Conservation (phyloP, 1,284 basidiomycete genomes). For the Apiotrichum sp. region DNA sequence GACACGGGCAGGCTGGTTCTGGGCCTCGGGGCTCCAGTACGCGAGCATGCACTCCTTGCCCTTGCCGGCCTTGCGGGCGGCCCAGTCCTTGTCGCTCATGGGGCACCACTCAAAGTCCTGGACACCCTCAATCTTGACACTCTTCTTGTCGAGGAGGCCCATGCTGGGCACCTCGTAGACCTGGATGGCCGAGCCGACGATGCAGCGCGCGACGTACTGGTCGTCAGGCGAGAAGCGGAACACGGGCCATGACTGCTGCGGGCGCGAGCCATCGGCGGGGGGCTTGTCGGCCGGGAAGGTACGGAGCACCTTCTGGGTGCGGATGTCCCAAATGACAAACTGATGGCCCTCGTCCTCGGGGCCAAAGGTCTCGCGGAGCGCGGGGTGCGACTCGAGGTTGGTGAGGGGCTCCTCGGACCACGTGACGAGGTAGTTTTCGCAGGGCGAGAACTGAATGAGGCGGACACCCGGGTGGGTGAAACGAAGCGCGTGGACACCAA, state of each 20-base stretch:
- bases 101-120: conserved; percentile 99
- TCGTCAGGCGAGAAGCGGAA: conserved; percentile 99
- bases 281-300: conserved; percentile 67
- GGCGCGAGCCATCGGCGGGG: conserved; percentile 37
- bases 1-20: conserved; percentile 94
- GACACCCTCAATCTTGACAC: conserved; percentile 95
- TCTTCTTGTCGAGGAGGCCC: conserved; percentile 94
- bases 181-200: conserved; percentile 86
- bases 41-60: conserved; percentile 82
- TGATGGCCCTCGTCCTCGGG: conserved; percentile 95
- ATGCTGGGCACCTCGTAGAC: conserved; percentile 93
- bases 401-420: conserved; percentile 96
- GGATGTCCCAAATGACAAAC: conserved; percentile 96
- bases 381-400: conserved; percentile 67
- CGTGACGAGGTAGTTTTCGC: conserved; percentile 94
- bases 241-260: conserved; percentile 67
- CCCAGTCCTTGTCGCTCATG: conserved; percentile 80
- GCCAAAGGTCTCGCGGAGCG: conserved; percentile 51
- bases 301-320: conserved; percentile 83
- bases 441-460: conserved; percentile 95
- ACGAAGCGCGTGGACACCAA: conserved; percentile 51
- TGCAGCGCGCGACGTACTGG: conserved; percentile 84
- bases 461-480: conserved; percentile 95
- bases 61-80: conserved; percentile 57
- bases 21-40: conserved; percentile 96